phyloP scores from a whole-genome alignment of 2,329 filamentous ascomycete species.

The Acephala macrosclerotiorum region DNA sequence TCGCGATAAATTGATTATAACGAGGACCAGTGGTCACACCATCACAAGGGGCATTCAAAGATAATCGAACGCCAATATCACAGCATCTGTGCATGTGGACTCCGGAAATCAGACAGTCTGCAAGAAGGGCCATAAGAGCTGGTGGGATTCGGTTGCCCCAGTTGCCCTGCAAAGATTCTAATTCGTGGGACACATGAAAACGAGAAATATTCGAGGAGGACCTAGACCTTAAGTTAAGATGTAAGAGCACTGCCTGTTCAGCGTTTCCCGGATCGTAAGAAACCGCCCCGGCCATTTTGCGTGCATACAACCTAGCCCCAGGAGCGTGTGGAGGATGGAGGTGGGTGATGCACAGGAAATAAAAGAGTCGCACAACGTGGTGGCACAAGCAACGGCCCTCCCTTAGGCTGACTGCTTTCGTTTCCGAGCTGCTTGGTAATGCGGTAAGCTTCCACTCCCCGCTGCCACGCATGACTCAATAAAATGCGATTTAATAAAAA shows the following conservation, averaged over 20 bases:
- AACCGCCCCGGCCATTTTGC: neutral
- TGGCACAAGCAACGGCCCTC: constrained; percentile 19
- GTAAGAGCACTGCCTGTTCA: neutral
- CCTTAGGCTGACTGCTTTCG: constrained; percentile 24
- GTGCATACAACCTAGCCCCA: neutral
- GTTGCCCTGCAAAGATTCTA: constrained; percentile 1
- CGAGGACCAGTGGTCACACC: neutral
- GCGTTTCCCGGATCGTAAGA: neutral
- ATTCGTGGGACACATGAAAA: neutral
- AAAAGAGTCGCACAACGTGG: constrained; percentile 2
- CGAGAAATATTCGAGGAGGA: neutral
- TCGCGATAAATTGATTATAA: constrained; percentile 10
- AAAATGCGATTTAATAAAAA: neutral
- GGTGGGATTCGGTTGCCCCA: neutral
- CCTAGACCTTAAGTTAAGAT: neutral
- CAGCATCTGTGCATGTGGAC: too few relatives aligned
- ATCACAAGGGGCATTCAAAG: neutral
- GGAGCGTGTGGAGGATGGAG: neutral
- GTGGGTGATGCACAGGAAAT: neutral
- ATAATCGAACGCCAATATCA: too few relatives aligned
- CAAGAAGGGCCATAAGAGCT: neutral
- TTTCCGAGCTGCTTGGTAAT: neutral
- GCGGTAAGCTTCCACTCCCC: neutral
- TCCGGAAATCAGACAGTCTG: too few relatives aligned
- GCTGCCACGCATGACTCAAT: constrained; percentile 15